Evolutionary conservation across 331 rosid species (phyloP).

Genomic region (Quercus phellos): DNA sequence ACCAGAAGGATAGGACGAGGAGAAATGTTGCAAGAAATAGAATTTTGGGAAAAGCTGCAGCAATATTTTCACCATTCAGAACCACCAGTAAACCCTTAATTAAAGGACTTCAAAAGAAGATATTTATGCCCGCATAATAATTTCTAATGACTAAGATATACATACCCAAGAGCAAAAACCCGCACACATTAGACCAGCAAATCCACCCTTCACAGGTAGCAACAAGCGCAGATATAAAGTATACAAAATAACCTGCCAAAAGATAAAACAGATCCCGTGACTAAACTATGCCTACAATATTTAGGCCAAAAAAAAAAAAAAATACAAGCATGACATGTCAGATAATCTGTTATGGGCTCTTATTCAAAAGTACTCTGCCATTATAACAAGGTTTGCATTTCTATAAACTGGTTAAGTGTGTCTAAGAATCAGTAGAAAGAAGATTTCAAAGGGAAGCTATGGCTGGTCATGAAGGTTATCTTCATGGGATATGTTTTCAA

Average conservation of each 20-base stretch:
- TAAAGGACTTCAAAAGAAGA: slow-evolving; percentile 3
- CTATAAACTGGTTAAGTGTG: neutral
- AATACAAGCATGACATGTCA: neutral
- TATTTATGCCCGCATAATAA: neutral
- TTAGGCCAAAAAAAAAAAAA: neutral
- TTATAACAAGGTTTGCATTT: neutral
- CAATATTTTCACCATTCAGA: slow-evolving; percentile 25
- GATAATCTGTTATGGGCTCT: neutral
- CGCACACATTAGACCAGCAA: slow-evolving; percentile 53
- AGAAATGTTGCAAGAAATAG: slow-evolving; percentile 60
- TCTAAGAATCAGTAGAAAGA: neutral
- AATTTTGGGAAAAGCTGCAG: slow-evolving; percentile 64
- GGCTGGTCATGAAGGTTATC: neutral
- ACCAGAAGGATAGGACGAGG: slow-evolving; percentile 69
- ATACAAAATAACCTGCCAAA: slow-evolving; percentile 58
- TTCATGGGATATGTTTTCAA: neutral
- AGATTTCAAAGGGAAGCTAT: neutral
- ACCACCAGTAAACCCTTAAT: slow-evolving; percentile 10
- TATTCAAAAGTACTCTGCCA: neutral
- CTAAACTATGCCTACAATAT: neutral
- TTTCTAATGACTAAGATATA: slow-evolving; percentile 4
- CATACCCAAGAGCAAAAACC: slow-evolving; percentile 67
- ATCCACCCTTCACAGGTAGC: slow-evolving; percentile 53
- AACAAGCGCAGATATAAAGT: slow-evolving; percentile 44
- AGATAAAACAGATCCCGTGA: slow-evolving; percentile 10